Conservation (phyloP, 2,329 filamentous ascomycete genomes). For the Penicillium oxalicum region DNA sequence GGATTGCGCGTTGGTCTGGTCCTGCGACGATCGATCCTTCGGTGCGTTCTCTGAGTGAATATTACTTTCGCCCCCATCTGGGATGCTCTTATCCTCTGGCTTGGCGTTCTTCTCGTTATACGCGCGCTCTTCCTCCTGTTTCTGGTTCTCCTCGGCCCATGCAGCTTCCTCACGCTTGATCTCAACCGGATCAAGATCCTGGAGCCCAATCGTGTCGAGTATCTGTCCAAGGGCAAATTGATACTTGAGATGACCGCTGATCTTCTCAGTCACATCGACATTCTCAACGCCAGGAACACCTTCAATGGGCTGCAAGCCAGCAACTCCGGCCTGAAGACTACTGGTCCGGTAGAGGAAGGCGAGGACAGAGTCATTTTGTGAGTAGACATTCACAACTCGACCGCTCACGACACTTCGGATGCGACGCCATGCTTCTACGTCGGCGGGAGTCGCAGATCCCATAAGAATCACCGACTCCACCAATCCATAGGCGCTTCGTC, state of each 20-base stretch:
- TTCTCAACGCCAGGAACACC: constrained; percentile 53
- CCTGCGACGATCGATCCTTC: constrained; percentile 25
- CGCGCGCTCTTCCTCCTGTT: constrained; percentile 33
- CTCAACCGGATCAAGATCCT: constrained; percentile 53
- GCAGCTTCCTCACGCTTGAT: constrained; percentile 41
- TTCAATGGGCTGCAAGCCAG: constrained; percentile 69
- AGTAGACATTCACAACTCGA: constrained; percentile 80
- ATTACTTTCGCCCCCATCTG: constrained; percentile 11
- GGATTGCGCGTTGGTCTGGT: constrained; percentile 27
- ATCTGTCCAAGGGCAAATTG: constrained; percentile 61
- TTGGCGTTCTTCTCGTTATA: constrained; percentile 28
- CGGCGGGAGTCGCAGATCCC: constrained; percentile 70
- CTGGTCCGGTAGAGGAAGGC: constrained; percentile 82
- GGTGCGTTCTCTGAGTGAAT: constrained; percentile 6
- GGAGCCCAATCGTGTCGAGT: constrained; percentile 61
- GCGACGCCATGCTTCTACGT: constrained; percentile 65
- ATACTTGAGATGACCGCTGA: constrained; percentile 66
- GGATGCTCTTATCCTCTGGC: constrained; percentile 15
- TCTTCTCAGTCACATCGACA: constrained; percentile 58
- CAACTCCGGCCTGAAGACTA: constrained; percentile 74
- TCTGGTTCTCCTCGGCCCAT: constrained; percentile 34
- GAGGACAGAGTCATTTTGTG: constrained; percentile 78
- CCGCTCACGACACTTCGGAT: constrained; percentile 75
- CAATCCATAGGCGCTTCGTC: constrained; percentile 73
- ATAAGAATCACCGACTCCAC: constrained; percentile 79